These are phyloP conservation scores for Triadica sebifera DNA, from an alignment of 345 rosid genomes.

Conservation along the genomic window DNA sequence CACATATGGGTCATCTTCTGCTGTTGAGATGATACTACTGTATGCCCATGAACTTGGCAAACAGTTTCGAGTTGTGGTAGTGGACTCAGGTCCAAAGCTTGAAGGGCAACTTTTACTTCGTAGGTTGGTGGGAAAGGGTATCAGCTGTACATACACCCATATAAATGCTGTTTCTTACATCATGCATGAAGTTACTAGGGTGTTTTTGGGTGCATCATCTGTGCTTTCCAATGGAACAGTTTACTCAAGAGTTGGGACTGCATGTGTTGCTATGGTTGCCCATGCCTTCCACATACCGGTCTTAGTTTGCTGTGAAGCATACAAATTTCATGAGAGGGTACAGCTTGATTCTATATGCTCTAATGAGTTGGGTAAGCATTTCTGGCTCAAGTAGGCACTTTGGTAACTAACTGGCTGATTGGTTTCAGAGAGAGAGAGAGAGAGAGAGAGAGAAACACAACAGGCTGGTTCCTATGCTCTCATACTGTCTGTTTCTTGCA, in stretches of 20 bases:
- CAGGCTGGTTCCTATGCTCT: constrained; percentile 4
- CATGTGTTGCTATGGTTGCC: constrained; percentile 96
- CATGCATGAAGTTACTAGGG: constrained; percentile 94
- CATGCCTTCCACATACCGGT: constrained; percentile 79
- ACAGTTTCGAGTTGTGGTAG: constrained; percentile 80
- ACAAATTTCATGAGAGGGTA: constrained; percentile 94
- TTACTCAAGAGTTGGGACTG: constrained; percentile 91
- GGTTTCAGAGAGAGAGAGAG: too few relatives aligned
- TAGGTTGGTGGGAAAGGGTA: constrained; percentile 80
- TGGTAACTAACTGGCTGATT: background rate
- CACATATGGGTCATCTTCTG: constrained; percentile 86
- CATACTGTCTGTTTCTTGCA: constrained; percentile 27
- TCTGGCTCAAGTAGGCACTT: background rate
- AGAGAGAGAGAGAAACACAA: too few relatives aligned
- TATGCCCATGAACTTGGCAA: constrained; percentile 84
- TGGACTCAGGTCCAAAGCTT: constrained; percentile 93
- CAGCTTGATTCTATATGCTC: constrained; percentile 94
- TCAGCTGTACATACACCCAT: constrained; percentile 79
- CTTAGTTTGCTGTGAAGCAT: constrained; percentile 92
- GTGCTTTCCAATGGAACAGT: constrained; percentile 96
- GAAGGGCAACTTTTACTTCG: constrained; percentile 84
- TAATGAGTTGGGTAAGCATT: constrained; percentile 81
- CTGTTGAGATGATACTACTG: constrained; percentile 83
- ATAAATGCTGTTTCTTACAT: constrained; percentile 87
- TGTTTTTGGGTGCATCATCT: constrained; percentile 90